These are phyloP conservation scores for Akanthomyces lecanii DNA, from an alignment of 2,329 filamentous ascomycete species.

Conservation along the genomic window DNA sequence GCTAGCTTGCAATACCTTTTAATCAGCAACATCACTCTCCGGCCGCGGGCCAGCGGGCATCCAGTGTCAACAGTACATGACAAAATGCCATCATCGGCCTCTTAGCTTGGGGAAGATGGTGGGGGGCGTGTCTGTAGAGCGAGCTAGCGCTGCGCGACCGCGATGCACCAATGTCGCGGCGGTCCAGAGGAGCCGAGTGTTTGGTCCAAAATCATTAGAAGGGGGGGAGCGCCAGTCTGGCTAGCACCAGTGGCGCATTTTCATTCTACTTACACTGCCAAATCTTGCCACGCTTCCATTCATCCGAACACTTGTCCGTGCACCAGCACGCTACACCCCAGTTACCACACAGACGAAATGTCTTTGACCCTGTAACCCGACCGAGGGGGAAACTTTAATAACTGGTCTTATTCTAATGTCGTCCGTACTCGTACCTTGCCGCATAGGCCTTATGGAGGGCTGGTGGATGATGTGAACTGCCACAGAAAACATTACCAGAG, in stretches of 20 bases:
- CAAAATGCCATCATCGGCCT: conserved; percentile 1
- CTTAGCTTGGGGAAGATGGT: conserved; percentile 1
- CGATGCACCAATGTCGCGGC: conserved; percentile 1
- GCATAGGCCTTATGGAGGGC: too few species aligned
- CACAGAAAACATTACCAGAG: too few species aligned
- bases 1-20: background rate
- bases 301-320: conserved; percentile 13
- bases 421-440: background rate
- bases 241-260: background rate
- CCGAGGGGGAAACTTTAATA: background rate
- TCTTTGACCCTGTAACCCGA: background rate
- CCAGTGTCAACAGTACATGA: background rate
- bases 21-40: background rate
- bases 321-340: background rate
- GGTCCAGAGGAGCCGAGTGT: background rate
- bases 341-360: background rate
- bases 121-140: conserved; percentile 7
- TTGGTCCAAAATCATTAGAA: background rate
- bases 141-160: background rate
- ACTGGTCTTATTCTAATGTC: background rate
- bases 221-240: too few species aligned
- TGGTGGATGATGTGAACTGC: too few species aligned
- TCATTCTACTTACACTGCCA: background rate
- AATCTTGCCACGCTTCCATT: conserved; percentile 1
- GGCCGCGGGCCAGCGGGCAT: background rate